A percentile compares a stretch with the other conserved stretches of the same genome.
Evolutionary conservation across 192 early-diverging fungal genomes (phyloP).

Genomic region (Nowakowskiella sp.): DNA sequence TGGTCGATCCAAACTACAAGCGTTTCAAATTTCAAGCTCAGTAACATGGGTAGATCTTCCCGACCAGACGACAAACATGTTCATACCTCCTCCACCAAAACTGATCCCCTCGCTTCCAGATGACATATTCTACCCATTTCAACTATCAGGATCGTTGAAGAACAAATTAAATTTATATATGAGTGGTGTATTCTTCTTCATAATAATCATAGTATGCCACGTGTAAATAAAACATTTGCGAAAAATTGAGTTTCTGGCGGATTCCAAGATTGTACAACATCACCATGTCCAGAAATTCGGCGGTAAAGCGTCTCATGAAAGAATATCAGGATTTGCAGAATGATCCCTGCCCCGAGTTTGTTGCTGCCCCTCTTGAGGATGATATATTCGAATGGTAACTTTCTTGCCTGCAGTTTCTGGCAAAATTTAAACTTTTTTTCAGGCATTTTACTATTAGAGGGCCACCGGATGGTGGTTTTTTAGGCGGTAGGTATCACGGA

Average conservation of each 20-base stretch:
- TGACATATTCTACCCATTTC: conserved; percentile 21
- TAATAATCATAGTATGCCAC: too few species aligned
- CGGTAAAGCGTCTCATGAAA: conserved; percentile 75
- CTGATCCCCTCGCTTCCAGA: conserved; percentile 10
- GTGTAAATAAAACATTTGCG: too few species aligned
- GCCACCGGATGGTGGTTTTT: conserved; percentile 76
- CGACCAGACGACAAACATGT: conserved; percentile 2
- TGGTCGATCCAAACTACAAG: neutral
- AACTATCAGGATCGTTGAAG: too few species aligned
- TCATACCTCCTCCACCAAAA: conserved; percentile 9
- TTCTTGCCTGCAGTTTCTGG: neutral
- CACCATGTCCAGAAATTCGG: conserved; percentile 18
- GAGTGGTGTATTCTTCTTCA: too few species aligned
- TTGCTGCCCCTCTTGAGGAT: conserved; percentile 69
- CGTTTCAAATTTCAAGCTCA: conserved; percentile 5
- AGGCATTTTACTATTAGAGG: conserved; percentile 89
- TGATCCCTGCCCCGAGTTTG: conserved; percentile 65
- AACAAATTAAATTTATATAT: too few species aligned
- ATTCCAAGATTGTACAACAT: too few species aligned
- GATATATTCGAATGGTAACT: conserved; percentile 87
- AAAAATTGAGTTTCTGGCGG: too few species aligned
- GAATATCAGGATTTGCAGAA: conserved; percentile 62
- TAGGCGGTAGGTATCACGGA: conserved; percentile 87
- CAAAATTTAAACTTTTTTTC: neutral
- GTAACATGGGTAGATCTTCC: conserved; percentile 12